Evolutionary conservation across 306 rosid species (phyloP).

Genomic region (Trichosanthes truncata): DNA sequence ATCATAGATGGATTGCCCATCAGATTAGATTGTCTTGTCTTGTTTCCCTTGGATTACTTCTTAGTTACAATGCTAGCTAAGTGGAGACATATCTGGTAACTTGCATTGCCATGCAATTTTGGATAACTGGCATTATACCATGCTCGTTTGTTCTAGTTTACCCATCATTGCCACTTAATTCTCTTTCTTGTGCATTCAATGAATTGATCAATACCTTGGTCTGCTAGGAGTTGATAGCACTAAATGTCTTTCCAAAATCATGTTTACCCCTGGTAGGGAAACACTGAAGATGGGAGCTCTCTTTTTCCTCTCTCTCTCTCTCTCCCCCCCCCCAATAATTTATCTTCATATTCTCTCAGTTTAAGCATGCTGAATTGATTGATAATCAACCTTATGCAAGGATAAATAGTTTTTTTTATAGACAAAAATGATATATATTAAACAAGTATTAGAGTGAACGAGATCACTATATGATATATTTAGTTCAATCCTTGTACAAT

Average conservation of each 20-base stretch:
- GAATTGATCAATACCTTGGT: not conserved
- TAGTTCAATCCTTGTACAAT: not conserved
- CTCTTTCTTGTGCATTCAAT: not conserved
- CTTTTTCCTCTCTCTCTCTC: not conserved
- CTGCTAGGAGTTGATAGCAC: not conserved
- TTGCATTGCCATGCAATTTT: not conserved
- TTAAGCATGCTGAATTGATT: not conserved
- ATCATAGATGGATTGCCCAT: not conserved
- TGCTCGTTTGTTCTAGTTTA: not conserved
- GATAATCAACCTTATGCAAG: not conserved
- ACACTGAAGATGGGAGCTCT: not conserved
- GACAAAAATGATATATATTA: not conserved
- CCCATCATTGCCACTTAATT: not conserved
- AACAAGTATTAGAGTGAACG: not conserved
- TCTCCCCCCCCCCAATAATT: not conserved
- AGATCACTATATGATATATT: not conserved
- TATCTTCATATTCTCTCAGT: not conserved
- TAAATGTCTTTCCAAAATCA: not conserved
- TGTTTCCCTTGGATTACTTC: not conserved
- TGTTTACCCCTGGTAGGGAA: not conserved
- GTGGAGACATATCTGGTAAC: not conserved
- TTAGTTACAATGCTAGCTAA: not conserved
- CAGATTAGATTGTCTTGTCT: not conserved
- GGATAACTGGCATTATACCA: not conserved
- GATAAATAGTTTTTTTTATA: not conserved